Evolutionary conservation across 106 monocot species (phyloP), one percentile per base, ranked within the genome.

Genomic region (Narthecium ossifragum): DNA sequence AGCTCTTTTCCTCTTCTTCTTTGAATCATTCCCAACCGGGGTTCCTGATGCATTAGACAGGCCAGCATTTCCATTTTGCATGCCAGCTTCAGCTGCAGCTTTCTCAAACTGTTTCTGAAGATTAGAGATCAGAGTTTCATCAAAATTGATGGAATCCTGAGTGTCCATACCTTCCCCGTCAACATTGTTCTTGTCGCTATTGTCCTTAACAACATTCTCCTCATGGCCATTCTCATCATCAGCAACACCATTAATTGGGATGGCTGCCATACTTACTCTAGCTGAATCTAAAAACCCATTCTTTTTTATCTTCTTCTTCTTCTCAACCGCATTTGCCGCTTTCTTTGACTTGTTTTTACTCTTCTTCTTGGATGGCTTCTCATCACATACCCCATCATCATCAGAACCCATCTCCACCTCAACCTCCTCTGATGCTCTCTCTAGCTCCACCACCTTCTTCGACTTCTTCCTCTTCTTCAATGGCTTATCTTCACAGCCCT

Each of bases 101-200:
- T 63, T 86, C 62, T 96, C 90, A 51, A 96, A 96, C 51, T 96
- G 80, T 62, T 63, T 86, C 70, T 96, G 86, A 43, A 96, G 84
- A 74, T 90, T 90, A 9, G 90, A 90, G 26, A 96, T 59, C 11
- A 78, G 23, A 34, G 36, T 43, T 48, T 90, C 86, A 51, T 90
- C 78, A 58, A 84, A 71, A 38, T 36, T 55, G 28, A 86, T n/a
- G 25, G 57, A 25, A 14, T 58, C 58, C 22, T 40, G 9, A 28
- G 8, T 39, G 46, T 56, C 57, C 22, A 29, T 33, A 11, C 15
- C 63, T 53, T 67, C 50, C 52, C 47, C 50, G 43, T 68, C 55
- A 26, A 9, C 66, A 46, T 55, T 61, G 29, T 37, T 58, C 33
- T 25, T n/a, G n/a, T n/a, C n/a, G n/a, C n/a, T n/a, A n/a, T n/a